Conservation (phyloP, 192 early-diverging fungal species). For the Bifiguratus adelaidae region DNA sequence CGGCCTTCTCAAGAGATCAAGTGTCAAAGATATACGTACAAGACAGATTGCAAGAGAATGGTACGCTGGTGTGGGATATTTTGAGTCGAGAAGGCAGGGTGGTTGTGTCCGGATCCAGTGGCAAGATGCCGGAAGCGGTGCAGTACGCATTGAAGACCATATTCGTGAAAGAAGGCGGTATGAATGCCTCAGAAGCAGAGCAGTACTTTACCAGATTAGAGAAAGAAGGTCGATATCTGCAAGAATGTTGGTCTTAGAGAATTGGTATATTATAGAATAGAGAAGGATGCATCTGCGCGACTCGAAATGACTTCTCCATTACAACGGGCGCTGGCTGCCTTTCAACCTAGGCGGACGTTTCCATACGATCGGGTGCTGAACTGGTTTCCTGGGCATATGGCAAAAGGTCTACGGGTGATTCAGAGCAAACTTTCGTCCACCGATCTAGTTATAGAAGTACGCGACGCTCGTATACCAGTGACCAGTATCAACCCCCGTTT, state of each 20-base stretch:
- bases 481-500: conserved; percentile 84
- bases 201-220: conserved; percentile 50
- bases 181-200: conserved; percentile 43
- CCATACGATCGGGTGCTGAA: conserved; percentile 59
- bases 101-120: conserved; percentile 59
- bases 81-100: conserved; percentile 47
- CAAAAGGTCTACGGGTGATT: conserved; percentile 65
- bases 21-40: conserved; percentile 75
- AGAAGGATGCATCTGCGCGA: no score
- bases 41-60: conserved; percentile 50
- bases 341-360: no score
- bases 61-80: conserved; percentile 48
- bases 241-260: no score
- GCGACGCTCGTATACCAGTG: conserved; percentile 90
- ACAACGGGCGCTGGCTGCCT: no score
- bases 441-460: conserved; percentile 86
- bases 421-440: conserved; percentile 55
- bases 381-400: conserved; percentile 88
- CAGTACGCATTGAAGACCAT: conserved; percentile 46
- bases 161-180: conserved; percentile 35
- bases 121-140: conserved; percentile 63
- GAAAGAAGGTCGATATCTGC: no score
- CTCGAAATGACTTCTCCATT: no score
- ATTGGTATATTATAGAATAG: no score
- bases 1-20: conserved; percentile 87